Conservation (phyloP, 331 rosid species). For the Stylosanthes scabra region DNA sequence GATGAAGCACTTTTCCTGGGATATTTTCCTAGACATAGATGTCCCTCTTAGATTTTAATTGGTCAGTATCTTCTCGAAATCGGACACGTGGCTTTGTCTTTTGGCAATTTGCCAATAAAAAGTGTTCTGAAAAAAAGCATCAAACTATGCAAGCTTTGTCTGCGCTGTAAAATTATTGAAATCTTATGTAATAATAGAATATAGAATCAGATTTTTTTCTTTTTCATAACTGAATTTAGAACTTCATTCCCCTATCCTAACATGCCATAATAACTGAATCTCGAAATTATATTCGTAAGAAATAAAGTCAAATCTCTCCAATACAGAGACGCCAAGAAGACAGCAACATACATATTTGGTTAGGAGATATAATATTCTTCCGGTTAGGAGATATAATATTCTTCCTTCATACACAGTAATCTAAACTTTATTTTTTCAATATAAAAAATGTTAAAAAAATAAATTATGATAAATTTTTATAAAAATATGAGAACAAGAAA, state of each 20-base stretch:
- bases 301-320: conserved; percentile 21
- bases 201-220: neutral
- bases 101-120: no score
- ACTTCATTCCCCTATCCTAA: conserved; percentile 25
- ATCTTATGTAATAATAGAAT: conserved; percentile 14
- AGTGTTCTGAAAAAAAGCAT: no score
- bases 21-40: conserved; percentile 15
- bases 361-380: no score
- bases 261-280: conserved; percentile 37
- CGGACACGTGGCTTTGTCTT: conserved; percentile 21
- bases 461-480: no score
- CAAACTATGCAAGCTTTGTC: conserved; percentile 17
- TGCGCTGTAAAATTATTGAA: conserved; percentile 35
- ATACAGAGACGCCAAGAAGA: conserved; percentile 16
- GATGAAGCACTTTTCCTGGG: conserved; percentile 25
- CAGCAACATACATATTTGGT: no score
- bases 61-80: conserved; percentile 24
- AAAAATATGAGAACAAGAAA: no score
- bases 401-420: no score
- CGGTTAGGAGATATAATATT: no score
- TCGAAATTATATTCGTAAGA: conserved; percentile 37
- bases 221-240: conserved; percentile 27
- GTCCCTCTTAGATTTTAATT: conserved; percentile 29
- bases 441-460: no score
- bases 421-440: no score